Base-by-base conservation (phyloP, 352 stramenopile species). In the Thalassiosira hispida region DNA sequence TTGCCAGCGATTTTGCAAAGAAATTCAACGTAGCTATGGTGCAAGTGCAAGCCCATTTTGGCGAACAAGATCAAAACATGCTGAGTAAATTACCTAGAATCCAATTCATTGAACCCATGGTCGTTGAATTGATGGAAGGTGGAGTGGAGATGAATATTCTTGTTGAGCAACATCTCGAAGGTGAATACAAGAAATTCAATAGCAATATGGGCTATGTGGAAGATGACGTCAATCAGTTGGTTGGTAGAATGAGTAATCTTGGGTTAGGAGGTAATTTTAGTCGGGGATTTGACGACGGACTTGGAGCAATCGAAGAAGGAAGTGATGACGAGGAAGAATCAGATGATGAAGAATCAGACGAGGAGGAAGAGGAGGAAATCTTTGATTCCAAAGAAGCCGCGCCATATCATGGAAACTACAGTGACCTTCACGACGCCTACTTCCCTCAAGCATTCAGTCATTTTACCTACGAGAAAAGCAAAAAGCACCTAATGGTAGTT, bases 361-460 rank as follows among this genome's bases (percentile, higher is more conserved):
- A 73, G 22, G 63, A 52, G 18, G 27, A 44, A 47, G 40, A 47
- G 8, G 4, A 47, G 16, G 40, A 47, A 20, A 47, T 47, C 40
- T 47, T 77, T 57, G 59, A 77, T 62, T 62, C 46, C 1, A 75
- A 62, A 65, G 56, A 74, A 55, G 38, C 22, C 40, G 23, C 22
- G 27, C 73, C 73, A 12, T 12, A 60, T 57, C 11, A 20, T 22
- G 67, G 51, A 47, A 72, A n/a, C 51, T 82, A 82, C n/a, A 61
- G 44, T 11, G 35, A 73, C 51, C 44, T 77, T 0, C 29, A 73
- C 8, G 62, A 80, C 59, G 42, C 55, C 31, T 44, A 83, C 35
- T 77, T 87, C 23, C 69, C 75, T 40, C 80, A 84, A 75, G 71
- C 81, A 11, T 88, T 88, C 35, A 83, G 69, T 63, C 81, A 88